These are phyloP conservation scores for Helminthosporium solani DNA, from an alignment of 2,329 filamentous ascomycete species.

Conservation along the genomic window DNA sequence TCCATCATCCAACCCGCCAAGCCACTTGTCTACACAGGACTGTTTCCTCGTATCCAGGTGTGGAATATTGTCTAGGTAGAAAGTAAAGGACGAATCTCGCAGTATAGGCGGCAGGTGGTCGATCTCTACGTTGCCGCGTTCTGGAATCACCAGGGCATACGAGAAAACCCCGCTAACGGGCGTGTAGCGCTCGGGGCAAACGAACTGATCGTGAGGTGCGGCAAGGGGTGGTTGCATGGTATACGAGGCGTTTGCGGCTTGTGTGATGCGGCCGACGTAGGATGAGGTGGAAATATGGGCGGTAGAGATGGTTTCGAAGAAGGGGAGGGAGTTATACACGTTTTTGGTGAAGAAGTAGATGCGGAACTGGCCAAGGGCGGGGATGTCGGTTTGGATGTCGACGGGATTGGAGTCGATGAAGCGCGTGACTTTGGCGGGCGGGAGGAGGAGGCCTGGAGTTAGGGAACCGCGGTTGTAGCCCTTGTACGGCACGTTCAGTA, in stretches of 20 bases:
- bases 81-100: conserved; percentile 67
- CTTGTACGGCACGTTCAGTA: conserved; percentile 59
- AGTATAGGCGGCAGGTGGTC: conserved; percentile 62
- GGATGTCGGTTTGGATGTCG: conserved; percentile 75
- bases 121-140: conserved; percentile 65
- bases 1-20: conserved; percentile 57
- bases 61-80: conserved; percentile 68
- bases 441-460: conserved; percentile 51
- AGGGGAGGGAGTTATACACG: conserved; percentile 55
- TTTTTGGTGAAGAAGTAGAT: conserved; percentile 71
- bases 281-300: conserved; percentile 54
- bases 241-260: conserved; percentile 63
- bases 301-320: conserved; percentile 61
- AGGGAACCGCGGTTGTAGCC: conserved; percentile 48
- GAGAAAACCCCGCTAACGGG: conserved; percentile 69
- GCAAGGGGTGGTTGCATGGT: conserved; percentile 57
- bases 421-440: conserved; percentile 69
- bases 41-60: conserved; percentile 54
- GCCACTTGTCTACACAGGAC: conserved; percentile 67
- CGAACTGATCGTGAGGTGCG: conserved; percentile 64
- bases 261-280: conserved; percentile 61
- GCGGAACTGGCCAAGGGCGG: conserved; percentile 74
- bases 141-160: conserved; percentile 63
- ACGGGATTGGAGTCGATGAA: conserved; percentile 78
- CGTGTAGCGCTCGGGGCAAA: conserved; percentile 68